Percentiles rank a stretch among this genome's conserved stretches.
These are phyloP conservation scores for Debaryomycetaceae sp. DNA, from an alignment of 1,139 yeast species.

Conservation along the genomic window DNA sequence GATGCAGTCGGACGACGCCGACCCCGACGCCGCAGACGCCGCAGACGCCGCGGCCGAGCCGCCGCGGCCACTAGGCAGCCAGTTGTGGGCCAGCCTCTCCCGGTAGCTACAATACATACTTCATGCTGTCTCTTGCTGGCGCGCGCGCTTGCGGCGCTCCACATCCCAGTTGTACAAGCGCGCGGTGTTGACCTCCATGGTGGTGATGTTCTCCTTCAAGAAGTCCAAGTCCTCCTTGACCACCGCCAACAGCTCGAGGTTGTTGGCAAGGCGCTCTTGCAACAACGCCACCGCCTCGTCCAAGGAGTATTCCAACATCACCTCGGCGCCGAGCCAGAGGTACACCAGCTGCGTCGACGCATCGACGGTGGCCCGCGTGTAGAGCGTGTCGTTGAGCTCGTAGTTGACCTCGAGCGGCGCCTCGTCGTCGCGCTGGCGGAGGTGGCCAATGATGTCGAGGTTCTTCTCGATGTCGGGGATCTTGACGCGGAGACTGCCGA, in stretches of 20 bases:
- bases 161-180: constrained; percentile 96
- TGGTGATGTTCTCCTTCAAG: constrained; percentile 87
- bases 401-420: constrained; percentile 64
- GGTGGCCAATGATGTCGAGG: constrained; percentile 61
- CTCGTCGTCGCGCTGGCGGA: constrained; percentile 39
- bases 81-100: constrained; percentile 55
- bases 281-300: constrained; percentile 80
- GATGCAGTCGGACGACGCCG: too few relatives aligned
- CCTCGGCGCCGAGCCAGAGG: constrained; percentile 96
- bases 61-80: constrained; percentile 54
- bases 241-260: constrained; percentile 51
- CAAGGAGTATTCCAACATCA: constrained; percentile 91
- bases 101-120: neutral
- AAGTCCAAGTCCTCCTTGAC: constrained; percentile 86
- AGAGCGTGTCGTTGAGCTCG: constrained; percentile 89
- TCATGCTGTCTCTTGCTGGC: constrained; percentile 15
- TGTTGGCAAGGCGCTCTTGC: constrained; percentile 56
- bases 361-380: constrained; percentile 74
- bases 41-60: constrained; percentile 36
- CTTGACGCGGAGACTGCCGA: constrained; percentile 63
- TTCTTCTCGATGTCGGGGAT: constrained; percentile 91
- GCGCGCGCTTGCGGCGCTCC: constrained; percentile 60
- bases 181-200: constrained; percentile 97
- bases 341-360: constrained; percentile 51
- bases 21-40: constrained; percentile 16